Conservation (phyloP, 768 basidiomycete species). For the Lactarius vividus region DNA sequence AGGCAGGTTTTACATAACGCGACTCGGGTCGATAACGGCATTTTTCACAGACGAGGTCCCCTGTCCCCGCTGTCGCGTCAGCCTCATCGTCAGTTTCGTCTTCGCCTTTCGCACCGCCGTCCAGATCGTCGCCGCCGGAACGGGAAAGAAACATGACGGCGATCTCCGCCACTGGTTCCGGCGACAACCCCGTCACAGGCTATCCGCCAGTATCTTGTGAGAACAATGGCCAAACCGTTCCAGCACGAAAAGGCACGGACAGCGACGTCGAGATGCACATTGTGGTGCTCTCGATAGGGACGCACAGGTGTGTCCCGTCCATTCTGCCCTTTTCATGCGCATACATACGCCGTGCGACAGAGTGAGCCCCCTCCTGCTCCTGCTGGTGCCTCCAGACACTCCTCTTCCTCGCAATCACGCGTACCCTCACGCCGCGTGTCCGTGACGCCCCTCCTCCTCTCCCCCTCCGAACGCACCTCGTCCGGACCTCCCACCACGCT, state of each 20-base stretch:
- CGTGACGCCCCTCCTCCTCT: slow-evolving; percentile 4
- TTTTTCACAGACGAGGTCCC: background rate
- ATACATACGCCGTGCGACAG: slow-evolving; percentile 12
- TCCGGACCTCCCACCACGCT: background rate
- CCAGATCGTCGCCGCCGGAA: background rate
- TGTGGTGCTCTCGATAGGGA: too few relatives aligned
- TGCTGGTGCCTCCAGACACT: background rate
- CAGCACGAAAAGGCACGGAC: too few relatives aligned
- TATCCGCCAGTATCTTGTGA: too few relatives aligned
- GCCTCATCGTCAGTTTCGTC: background rate
- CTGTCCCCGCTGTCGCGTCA: background rate
- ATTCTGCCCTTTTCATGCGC: background rate
- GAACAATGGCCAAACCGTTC: background rate
- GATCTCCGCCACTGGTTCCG: background rate
- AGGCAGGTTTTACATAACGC: background rate
- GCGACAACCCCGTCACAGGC: background rate
- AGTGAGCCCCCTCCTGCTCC: background rate
- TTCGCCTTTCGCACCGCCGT: slow-evolving; percentile 16
- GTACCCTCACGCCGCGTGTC: too few relatives aligned
- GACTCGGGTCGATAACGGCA: background rate
- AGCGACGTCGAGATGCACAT: background rate
- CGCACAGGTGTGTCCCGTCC: slow-evolving; percentile 8
- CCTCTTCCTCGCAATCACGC: slow-evolving; percentile 1
- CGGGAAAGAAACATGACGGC: too few relatives aligned
- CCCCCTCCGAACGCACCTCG: background rate